Base-by-base conservation (phyloP, 352 stramenopile genomes). In the Labyrinthula sp. region DNA sequence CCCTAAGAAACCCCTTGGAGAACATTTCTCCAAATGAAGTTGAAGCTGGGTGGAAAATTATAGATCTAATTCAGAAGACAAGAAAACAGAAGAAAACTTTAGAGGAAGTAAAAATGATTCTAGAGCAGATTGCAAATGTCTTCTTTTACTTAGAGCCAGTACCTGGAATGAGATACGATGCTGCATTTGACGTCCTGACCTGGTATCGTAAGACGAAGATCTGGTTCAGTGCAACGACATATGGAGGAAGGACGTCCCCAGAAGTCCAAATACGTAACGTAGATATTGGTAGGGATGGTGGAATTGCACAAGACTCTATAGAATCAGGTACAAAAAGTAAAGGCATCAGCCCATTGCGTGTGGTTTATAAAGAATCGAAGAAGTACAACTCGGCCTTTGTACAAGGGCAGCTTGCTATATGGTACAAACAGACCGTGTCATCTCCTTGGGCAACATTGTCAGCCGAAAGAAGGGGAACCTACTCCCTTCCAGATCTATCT, bases 111-210 rank as follows among this genome's bases (percentile, higher is more conserved):
- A n/a, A n/a, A n/a, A n/a, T n/a, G n/a, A n/a, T n/a, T n/a, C n/a
- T n/a, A n/a, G n/a, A n/a, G n/a, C n/a, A n/a, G n/a, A n/a, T n/a
- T n/a, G n/a, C n/a, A n/a, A n/a, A n/a, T n/a, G n/a, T n/a, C n/a
- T n/a, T n/a, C n/a, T n/a, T n/a, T n/a, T n/a, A n/a, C n/a, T n/a
- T n/a, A n/a, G n/a, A n/a, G n/a, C n/a, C n/a, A n/a, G n/a, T n/a
- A n/a, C n/a, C n/a, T n/a, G n/a, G n/a, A n/a, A n/a, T n/a, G n/a
- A n/a, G n/a, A 20, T 50, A 15, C 15, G 15, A 17, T 7, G 69
- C 75, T 17, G 71, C 69, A 27, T 71, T 69, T 24, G 77, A 89
- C 61, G 52, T 82, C 18, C 49, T 89, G 10, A 63, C 83, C 0
- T 61, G 84, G 37, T 73, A 79, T 46, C 70, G 67, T 10, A 57